Base-by-base conservation (phyloP, 1,284 basidiomycete species). In the Xanthoconium separans region DNA sequence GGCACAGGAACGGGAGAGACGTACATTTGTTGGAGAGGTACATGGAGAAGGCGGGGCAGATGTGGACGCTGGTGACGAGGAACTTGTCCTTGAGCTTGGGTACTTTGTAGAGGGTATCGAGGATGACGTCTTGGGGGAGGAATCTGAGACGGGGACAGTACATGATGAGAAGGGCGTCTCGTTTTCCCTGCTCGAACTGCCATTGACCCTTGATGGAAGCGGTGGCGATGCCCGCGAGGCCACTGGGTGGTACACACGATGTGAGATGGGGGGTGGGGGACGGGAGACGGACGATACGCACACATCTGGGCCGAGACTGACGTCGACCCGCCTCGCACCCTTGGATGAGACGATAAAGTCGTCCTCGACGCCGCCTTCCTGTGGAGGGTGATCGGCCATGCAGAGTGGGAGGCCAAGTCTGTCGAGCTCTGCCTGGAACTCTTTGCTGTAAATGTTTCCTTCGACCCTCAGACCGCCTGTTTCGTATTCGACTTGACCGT, bases 11-110 rank as follows among this genome's bases (percentile, higher is more conserved):
- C 1, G 34, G 15, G 27, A n/a, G 6, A 3, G 7, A n/a, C 8
- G 7, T 33, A 65, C 65, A 46, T 48, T 63, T 70, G 44, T 65
- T 53, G 18, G 65, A 67, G 33, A 67, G 59, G 22, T 70, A 67
- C 52, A 67, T 60, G 24, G 54, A 65, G n/a, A 50, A 67, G 0
- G 67, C 69, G 6, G 65, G 69, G 12, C 67, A 67, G 8, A 46
- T 5, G 46, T 68, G 53, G 0, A 57, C 18, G 45, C 47, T 58
- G 0, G 61, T 70, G 54, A 70, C 67, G 42, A 67, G 52, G 37
- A 45, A 63, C 47, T 56, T 70, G 64, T 57, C 54, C 13, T n/a
- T 61, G 29, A 67, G 59, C 7, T 11, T 27, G 5, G 55, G 59
- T 0, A 66, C 55, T 4, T 36, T 37, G 40, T 63, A 68, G 24